Evolutionary conservation across 208 protist species (phyloP).

Genomic region (Spongospora subterranea): DNA sequence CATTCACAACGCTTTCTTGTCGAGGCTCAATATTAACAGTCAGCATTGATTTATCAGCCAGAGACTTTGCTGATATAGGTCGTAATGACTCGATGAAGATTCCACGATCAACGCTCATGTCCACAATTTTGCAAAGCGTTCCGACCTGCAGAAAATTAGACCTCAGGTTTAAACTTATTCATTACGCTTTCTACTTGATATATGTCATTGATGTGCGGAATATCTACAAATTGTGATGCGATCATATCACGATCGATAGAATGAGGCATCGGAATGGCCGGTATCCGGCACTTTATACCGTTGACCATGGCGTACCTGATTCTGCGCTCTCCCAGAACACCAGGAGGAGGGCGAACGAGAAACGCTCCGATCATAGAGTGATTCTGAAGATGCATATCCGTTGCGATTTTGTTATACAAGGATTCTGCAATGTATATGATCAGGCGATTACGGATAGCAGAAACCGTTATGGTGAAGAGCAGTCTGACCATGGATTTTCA

Average conservation of each 20-base stretch:
- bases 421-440: neutral
- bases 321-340: neutral
- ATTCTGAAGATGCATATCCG: neutral
- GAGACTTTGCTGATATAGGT: neutral
- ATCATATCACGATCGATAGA: neutral
- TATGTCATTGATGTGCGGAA: slow-evolving; percentile 10
- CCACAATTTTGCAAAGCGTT: slow-evolving; percentile 17
- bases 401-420: slow-evolving; percentile 22
- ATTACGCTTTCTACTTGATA: neutral
- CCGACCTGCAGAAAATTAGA: slow-evolving; percentile 12
- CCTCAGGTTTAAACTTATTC: neutral
- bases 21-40: slow-evolving; percentile 29
- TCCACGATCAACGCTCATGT: neutral
- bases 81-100: slow-evolving; percentile 28
- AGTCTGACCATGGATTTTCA: slow-evolving; percentile 2
- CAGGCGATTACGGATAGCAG: neutral
- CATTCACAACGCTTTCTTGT: neutral
- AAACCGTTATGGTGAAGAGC: neutral
- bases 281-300: neutral
- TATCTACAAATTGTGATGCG: slow-evolving; percentile 18
- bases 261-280: neutral
- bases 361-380: slow-evolving; percentile 29
- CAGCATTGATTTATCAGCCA: slow-evolving; percentile 7
- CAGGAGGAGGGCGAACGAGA: neutral
- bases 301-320: neutral